Evolutionary conservation across 73 alveolate genomes (phyloP).

Genomic region (Tetrahymena elliotti): DNA sequence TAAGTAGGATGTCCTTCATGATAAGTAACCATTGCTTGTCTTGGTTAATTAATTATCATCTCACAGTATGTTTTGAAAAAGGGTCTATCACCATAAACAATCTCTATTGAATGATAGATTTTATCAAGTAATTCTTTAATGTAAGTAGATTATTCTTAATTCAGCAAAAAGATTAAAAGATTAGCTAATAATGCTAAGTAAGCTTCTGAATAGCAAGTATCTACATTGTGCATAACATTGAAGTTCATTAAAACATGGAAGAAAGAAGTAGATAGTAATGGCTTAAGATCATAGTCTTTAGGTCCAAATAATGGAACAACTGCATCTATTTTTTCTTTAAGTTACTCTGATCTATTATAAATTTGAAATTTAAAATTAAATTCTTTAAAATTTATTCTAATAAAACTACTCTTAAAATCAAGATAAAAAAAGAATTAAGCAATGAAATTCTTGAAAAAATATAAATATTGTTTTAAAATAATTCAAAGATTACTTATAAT

Average conservation of each 20-base stretch:
- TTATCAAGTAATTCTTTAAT: not conserved
- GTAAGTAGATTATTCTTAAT: not conserved
- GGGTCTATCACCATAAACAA: not conserved
- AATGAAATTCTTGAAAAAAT: too few relatives aligned
- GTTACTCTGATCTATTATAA: not conserved
- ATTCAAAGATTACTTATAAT: not conserved
- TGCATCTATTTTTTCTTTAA: not conserved
- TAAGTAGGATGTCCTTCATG: not conserved
- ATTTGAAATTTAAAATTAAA: too few relatives aligned
- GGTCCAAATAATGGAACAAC: not conserved
- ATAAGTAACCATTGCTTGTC: not conserved
- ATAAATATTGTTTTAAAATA: too few relatives aligned
- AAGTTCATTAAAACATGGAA: conserved; percentile 9
- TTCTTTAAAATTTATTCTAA: too few relatives aligned
- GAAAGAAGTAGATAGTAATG: not conserved
- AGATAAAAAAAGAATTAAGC: too few relatives aligned
- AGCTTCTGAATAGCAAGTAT: not conserved
- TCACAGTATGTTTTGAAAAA: not conserved
- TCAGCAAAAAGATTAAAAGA: not conserved
- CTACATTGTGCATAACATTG: conserved; percentile 15
- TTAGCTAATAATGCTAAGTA: conserved; percentile 1
- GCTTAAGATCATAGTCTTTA: not conserved
- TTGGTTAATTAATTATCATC: not conserved
- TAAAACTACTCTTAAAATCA: too few relatives aligned
- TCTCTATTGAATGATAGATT: not conserved